A percentile compares a stretch with the other conserved stretches of the same genome.
Conservation (phyloP, 2,329 filamentous ascomycete genomes). For the Cladophialophora exuberans region DNA sequence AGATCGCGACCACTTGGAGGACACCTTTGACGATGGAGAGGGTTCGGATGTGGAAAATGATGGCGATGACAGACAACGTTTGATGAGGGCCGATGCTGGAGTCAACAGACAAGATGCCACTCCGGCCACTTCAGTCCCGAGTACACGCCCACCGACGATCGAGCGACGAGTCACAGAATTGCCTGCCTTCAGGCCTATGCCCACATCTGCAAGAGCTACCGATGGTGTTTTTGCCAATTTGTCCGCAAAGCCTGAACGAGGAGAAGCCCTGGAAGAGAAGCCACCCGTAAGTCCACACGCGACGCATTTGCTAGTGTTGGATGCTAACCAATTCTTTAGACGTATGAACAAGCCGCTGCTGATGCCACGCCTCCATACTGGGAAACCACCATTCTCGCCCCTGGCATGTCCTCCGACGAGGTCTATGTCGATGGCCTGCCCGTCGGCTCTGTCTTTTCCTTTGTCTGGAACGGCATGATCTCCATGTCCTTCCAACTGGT, state of each 20-base stretch:
- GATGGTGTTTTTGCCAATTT: conserved; percentile 97
- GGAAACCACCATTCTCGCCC: conserved; percentile 97
- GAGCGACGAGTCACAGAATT: conserved; percentile 58
- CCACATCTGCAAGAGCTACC: conserved; percentile 58
- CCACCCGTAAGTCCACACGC: conserved; percentile 73
- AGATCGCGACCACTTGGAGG: conserved; percentile 75
- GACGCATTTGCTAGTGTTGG: background rate
- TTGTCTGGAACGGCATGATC: conserved; percentile 82
- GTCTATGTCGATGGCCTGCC: conserved; percentile 97
- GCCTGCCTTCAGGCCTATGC: conserved; percentile 50
- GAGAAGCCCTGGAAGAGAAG: conserved; percentile 82
- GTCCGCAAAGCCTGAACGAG: conserved; percentile 82
- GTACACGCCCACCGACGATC: conserved; percentile 34
- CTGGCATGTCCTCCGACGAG: conserved; percentile 88
- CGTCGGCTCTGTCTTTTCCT: conserved; percentile 82
- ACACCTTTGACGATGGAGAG: conserved; percentile 86
- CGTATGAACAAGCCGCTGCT: conserved; percentile 96
- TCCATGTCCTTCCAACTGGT: conserved; percentile 96
- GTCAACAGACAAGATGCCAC: conserved; percentile 18
- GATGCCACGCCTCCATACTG: conserved; percentile 97
- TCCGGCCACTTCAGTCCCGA: conserved; percentile 6
- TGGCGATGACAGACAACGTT: conserved; percentile 80
- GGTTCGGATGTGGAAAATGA: conserved; percentile 71
- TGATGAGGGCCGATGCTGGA: conserved; percentile 70
- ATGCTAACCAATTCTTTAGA: conserved; percentile 58